phyloP scores from a whole-genome alignment of 495 filamentous ascomycete genomes.

The Durotheca rogersii region DNA sequence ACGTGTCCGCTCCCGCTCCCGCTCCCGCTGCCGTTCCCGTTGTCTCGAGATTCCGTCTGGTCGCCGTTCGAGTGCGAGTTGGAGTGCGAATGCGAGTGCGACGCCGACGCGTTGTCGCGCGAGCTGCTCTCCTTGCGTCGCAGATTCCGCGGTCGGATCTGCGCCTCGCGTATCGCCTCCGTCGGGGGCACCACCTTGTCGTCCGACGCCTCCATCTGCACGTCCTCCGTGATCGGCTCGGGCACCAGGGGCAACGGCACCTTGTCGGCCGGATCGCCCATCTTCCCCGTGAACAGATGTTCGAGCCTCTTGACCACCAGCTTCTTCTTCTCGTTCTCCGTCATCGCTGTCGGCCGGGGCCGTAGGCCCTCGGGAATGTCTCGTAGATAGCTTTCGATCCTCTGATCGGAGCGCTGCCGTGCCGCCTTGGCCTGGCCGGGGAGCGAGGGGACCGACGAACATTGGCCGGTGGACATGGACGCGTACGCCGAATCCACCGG shows the following conservation, averaged over 20 bases:
- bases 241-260: constrained; percentile 41
- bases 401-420: constrained; percentile 45
- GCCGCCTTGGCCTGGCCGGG: constrained; percentile 29
- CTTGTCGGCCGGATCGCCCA: constrained; percentile 37
- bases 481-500: constrained; percentile 72
- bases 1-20: constrained; percentile 33
- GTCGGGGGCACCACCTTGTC: constrained; percentile 20
- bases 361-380: constrained; percentile 62
- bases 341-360: constrained; percentile 54
- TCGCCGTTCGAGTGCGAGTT: constrained; percentile 42
- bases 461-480: constrained; percentile 62
- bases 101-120: constrained; percentile 28
- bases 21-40: constrained; percentile 38
- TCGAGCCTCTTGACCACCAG: constrained; percentile 69
- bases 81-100: constrained; percentile 32
- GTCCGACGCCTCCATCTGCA: constrained; percentile 48
- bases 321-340: constrained; percentile 69
- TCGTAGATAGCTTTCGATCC: constrained; percentile 59
- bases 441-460: constrained; percentile 38
- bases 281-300: constrained; percentile 75
- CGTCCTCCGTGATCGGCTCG: constrained; percentile 54
- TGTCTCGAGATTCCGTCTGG: constrained; percentile 42
- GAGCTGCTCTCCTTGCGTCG: constrained; percentile 36
- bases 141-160: constrained; percentile 35
- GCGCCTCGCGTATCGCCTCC: constrained; percentile 42